Evolutionary conservation across 1,284 basidiomycete genomes (phyloP), one percentile per base, ranked within the genome.

Genomic region (Ceratobasidium sp.): DNA sequence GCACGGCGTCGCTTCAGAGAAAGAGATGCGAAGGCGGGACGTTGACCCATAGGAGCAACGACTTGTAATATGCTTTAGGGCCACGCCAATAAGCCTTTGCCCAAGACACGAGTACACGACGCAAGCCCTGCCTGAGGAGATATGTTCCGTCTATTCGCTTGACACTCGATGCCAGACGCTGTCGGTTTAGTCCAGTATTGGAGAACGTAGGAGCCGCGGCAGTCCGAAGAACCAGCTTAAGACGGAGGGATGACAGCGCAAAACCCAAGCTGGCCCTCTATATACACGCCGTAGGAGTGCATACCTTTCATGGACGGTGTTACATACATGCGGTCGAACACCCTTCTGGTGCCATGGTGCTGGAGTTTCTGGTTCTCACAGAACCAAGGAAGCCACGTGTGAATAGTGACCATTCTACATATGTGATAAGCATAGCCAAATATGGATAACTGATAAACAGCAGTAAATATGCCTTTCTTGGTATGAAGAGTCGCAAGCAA

Each of bases 301-400:
- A 56, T 69, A 54, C 67, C 67, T 69, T 69, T 69, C 67, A 69
- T 52, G 50, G 50, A 33, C 17, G 52, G 28, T 42, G 9, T 44
- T 48, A 28, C 20, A 59, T 65, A 48, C 62, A 65, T 69, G 67
- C 56, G 67, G 67, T 52, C 26, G 26, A 48, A 57, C 33, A 40
- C 67, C 50, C 50, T 69, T 69, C 50, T 50, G 20, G 67, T 69
- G 52, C 62, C n/a, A n/a, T 62, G 38, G 59, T 54, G 38, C 67
- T 38, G 17, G 59, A 33, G 67, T 38, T 62, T n/a, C 33, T 17
- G 65, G 13, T 48, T 50, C 42, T 46, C 15, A 61, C 44, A 28
- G 59, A 59, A 74, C 71, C 46, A 74, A 74, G 71, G 71, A 74
- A 71, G 59, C 59, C 44, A 64, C 50, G 71, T 62, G 67, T 68